Evolutionary conservation across 192 early-diverging fungal species (phyloP).

Genomic region (Podila epicladia): DNA sequence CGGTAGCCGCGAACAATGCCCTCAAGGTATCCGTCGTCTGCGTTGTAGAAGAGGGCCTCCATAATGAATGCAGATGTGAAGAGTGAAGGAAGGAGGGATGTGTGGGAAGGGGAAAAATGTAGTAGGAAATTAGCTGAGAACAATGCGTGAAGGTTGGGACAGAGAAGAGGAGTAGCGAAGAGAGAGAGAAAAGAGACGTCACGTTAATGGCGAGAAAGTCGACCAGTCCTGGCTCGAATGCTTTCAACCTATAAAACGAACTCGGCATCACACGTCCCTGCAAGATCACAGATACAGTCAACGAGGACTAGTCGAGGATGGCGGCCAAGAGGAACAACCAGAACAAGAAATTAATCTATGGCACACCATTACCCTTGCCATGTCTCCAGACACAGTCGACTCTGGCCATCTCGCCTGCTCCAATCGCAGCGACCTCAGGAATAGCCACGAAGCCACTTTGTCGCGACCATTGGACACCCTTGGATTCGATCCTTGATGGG

Average conservation of each 20-base stretch:
- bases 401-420: neutral
- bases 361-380: slow-evolving; percentile 20
- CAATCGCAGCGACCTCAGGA: slow-evolving; percentile 1
- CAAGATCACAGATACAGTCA: neutral
- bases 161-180: neutral
- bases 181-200: too few relatives aligned
- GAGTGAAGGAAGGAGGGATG: neutral
- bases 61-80: slow-evolving; percentile 12
- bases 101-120: neutral
- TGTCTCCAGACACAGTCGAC: slow-evolving; percentile 11
- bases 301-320: neutral
- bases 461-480: neutral
- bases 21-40: slow-evolving; percentile 92
- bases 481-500: slow-evolving; percentile 2
- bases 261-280: too few relatives aligned
- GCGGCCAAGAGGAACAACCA: slow-evolving; percentile 17
- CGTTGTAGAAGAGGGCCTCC: slow-evolving; percentile 79
- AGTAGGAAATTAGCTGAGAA: too few relatives aligned
- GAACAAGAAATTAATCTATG: slow-evolving; percentile 19
- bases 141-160: neutral
- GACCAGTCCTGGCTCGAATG: neutral
- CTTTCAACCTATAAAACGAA: neutral
- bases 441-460: neutral
- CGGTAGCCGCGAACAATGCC: slow-evolving; percentile 96
- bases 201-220: neutral